phyloP scores from a whole-genome alignment of 768 basidiomycete genomes.

The Tricholoma hemisulphureum region DNA sequence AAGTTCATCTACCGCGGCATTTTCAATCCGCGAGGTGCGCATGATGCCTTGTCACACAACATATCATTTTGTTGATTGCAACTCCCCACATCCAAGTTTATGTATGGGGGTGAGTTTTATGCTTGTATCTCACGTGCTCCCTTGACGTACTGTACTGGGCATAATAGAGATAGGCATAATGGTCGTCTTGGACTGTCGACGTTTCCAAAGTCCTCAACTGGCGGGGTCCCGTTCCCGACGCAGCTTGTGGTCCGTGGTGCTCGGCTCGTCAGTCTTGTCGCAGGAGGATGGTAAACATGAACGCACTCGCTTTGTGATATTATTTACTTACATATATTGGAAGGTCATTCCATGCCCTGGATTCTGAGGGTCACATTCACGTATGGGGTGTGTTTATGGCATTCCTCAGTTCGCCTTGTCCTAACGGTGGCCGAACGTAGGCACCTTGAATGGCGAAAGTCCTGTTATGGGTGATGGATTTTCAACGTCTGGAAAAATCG shows the following conservation, averaged over 20 bases:
- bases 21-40: constrained; percentile 64
- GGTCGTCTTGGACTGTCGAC: constrained; percentile 60
- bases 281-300: constrained; percentile 72
- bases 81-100: constrained; percentile 34
- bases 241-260: constrained; percentile 58
- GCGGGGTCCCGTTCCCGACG: constrained; percentile 60
- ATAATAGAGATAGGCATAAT: constrained; percentile 52
- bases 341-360: constrained; percentile 87
- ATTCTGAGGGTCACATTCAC: constrained; percentile 67
- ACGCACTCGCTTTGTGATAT: constrained; percentile 20
- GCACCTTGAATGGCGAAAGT: constrained; percentile 53
- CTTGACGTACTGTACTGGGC: neutral
- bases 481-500: constrained; percentile 49
- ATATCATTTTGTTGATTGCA: neutral
- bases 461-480: constrained; percentile 53
- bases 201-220: constrained; percentile 31
- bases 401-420: neutral
- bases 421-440: constrained; percentile 32
- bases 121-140: neutral
- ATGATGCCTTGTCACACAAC: neutral
- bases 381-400: constrained; percentile 69
- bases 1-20: constrained; percentile 76
- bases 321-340: constrained; percentile 3
- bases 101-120: constrained; percentile 46
- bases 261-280: constrained; percentile 69